Evolutionary conservation across 345 rosid genomes (phyloP).

Genomic region (Geranium brycei): DNA sequence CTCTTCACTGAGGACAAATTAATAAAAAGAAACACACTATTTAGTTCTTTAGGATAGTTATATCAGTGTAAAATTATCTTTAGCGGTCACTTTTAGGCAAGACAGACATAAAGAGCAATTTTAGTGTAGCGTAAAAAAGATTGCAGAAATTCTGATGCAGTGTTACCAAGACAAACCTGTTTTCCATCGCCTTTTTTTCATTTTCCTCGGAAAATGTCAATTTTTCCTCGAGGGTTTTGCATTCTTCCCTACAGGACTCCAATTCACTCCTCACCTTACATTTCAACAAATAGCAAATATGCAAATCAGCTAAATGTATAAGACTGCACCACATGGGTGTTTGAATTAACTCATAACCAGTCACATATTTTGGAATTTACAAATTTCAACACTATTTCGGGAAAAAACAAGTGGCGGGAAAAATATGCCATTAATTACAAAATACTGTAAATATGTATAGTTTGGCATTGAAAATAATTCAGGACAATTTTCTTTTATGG

Average conservation of each 20-base stretch:
- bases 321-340: not conserved
- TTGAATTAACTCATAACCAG: too few relatives aligned
- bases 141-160: not conserved
- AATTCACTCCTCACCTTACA: conserved; percentile 47
- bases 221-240: conserved; percentile 31
- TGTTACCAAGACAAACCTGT: conserved; percentile 39
- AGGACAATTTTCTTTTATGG: conserved; percentile 3
- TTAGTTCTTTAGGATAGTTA: too few relatives aligned
- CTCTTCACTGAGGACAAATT: conserved; percentile 30
- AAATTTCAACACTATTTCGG: too few relatives aligned
- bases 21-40: not conserved
- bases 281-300: conserved; percentile 2
- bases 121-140: not conserved
- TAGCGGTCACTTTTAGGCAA: not conserved
- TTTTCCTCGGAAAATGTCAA: conserved; percentile 31
- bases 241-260: conserved; percentile 43
- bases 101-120: not conserved
- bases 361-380: too few relatives aligned
- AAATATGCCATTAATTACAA: not conserved
- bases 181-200: conserved; percentile 27
- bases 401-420: not conserved
- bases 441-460: not conserved
- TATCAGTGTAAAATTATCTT: too few relatives aligned
- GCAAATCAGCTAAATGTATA: not conserved
- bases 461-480: not conserved